Percentiles rank a stretch among this genome's conserved stretches.
phyloP scores from a whole-genome alignment of 2,329 filamentous ascomycete species.

The Alternaria dauci region DNA sequence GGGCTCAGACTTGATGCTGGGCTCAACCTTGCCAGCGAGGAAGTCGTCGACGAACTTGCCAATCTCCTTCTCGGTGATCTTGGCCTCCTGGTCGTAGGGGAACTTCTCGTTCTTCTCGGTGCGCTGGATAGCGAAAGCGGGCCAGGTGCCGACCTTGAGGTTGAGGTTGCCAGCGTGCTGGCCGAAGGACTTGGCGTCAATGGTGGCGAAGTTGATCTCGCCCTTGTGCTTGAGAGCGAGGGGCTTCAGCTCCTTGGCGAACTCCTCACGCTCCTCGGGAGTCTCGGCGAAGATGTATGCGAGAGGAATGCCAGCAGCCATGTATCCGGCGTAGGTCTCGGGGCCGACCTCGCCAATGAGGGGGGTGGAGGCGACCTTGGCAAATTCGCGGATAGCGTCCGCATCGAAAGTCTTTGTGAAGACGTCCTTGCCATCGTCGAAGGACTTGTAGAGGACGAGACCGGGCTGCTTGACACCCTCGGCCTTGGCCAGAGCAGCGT shows the following conservation, averaged over 20 bases:
- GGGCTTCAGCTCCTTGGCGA: conserved; percentile 80
- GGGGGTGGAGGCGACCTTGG: conserved; percentile 84
- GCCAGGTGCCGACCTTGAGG: conserved; percentile 94
- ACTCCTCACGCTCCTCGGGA: conserved; percentile 82
- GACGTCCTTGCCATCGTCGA: conserved; percentile 92
- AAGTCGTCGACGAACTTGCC: conserved; percentile 87
- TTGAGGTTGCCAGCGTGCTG: conserved; percentile 97
- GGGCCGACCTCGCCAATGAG: conserved; percentile 95
- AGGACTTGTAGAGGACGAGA: conserved; percentile 94
- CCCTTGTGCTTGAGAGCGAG: conserved; percentile 92
- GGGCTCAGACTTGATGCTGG: conserved; percentile 98
- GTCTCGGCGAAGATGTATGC: conserved; percentile 98
- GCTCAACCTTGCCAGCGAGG: conserved; percentile 84
- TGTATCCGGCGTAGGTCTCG: conserved; percentile 95
- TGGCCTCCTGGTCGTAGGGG: conserved; percentile 85
- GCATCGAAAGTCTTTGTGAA: conserved; percentile 83
- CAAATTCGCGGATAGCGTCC: conserved; percentile 81
- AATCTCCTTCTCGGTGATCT: conserved; percentile 77
- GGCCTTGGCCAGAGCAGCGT: conserved; percentile 83
- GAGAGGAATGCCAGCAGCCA: conserved; percentile 88
- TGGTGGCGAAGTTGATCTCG: conserved; percentile 96
- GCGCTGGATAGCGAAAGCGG: conserved; percentile 97
- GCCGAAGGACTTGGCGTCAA: conserved; percentile 92
- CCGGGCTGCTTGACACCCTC: conserved; percentile 89
- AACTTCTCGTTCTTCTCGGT: conserved; percentile 96